These are phyloP conservation scores for Alternaria metachromatica DNA, from an alignment of 2,329 filamentous ascomycete genomes.

Conservation along the genomic window DNA sequence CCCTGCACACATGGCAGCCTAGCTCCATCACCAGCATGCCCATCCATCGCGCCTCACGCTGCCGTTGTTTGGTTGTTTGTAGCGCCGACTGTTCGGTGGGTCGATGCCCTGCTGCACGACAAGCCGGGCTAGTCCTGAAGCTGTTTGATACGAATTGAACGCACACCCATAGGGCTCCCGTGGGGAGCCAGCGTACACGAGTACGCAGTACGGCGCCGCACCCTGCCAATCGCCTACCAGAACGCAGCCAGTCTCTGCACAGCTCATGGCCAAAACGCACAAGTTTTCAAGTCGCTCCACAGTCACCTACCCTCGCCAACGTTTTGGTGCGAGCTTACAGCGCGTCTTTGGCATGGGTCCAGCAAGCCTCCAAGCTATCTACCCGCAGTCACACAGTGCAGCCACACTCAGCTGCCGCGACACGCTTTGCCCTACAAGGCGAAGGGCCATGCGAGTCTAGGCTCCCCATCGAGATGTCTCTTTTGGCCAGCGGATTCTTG, in stretches of 20 bases:
- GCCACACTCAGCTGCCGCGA: constrained; percentile 6
- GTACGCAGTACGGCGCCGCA: not conserved
- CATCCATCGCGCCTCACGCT: not conserved
- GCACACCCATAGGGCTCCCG: not conserved
- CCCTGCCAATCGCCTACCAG: not conserved
- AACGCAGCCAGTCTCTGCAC: not conserved
- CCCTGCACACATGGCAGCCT: constrained; percentile 1
- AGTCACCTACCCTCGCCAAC: not conserved
- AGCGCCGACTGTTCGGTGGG: not conserved
- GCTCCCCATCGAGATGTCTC: not conserved
- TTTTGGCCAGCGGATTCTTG: not conserved
- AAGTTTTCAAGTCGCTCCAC: not conserved
- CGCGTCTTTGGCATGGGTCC: not conserved
- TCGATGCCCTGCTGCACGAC: not conserved
- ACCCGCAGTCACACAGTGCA: constrained; percentile 1
- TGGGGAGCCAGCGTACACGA: not conserved
- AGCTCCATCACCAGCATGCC: not conserved
- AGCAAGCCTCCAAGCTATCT: not conserved
- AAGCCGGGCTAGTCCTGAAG: constrained; percentile 1
- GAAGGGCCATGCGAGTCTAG: constrained; percentile 7
- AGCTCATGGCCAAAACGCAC: not conserved
- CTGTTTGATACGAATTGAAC: not conserved
- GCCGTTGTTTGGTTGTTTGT: not conserved
- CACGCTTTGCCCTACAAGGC: constrained; percentile 1
- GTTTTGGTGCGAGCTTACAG: not conserved